Evolutionary conservation across 371 early-diverging fungal species (phyloP).

Genomic region (Mucor lusitanicus): DNA sequence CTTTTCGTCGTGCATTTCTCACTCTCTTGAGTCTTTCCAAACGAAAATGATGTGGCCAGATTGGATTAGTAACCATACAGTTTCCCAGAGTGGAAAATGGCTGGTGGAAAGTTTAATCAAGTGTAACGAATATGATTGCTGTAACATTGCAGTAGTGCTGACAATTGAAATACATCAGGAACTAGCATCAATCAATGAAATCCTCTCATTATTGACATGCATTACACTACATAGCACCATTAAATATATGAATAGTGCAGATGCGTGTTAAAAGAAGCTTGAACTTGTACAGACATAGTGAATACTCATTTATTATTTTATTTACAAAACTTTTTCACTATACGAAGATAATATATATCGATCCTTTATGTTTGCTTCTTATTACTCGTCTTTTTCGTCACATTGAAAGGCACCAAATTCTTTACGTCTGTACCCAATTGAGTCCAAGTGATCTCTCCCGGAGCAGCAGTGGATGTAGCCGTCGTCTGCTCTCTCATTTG

Average conservation of each 20-base stretch:
- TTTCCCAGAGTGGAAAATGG: too few relatives aligned
- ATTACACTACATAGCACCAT: too few relatives aligned
- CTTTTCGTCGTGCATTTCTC: background rate
- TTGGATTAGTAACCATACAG: background rate
- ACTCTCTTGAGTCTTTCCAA: background rate
- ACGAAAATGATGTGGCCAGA: background rate
- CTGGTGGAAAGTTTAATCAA: too few relatives aligned
- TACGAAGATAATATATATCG: background rate
- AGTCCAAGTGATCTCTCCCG: conserved; percentile 19
- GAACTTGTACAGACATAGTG: background rate
- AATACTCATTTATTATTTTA: too few relatives aligned
- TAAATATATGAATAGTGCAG: too few relatives aligned
- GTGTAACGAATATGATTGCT: too few relatives aligned
- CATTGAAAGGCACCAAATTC: conserved; percentile 49
- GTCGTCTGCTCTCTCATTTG: conserved; percentile 1
- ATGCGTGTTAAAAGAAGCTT: too few relatives aligned
- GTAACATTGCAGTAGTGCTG: too few relatives aligned
- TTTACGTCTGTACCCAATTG: conserved; percentile 13
- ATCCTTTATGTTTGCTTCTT: background rate
- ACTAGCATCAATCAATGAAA: too few relatives aligned
- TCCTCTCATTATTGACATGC: too few relatives aligned
- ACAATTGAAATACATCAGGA: too few relatives aligned
- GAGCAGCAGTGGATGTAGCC: background rate
- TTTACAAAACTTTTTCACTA: too few relatives aligned
- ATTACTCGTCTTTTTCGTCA: background rate